Evolutionary conservation across 2,329 filamentous ascomycete species (phyloP), one percentile per base, ranked within the genome.

Genomic region (Tothia fuscella): DNA sequence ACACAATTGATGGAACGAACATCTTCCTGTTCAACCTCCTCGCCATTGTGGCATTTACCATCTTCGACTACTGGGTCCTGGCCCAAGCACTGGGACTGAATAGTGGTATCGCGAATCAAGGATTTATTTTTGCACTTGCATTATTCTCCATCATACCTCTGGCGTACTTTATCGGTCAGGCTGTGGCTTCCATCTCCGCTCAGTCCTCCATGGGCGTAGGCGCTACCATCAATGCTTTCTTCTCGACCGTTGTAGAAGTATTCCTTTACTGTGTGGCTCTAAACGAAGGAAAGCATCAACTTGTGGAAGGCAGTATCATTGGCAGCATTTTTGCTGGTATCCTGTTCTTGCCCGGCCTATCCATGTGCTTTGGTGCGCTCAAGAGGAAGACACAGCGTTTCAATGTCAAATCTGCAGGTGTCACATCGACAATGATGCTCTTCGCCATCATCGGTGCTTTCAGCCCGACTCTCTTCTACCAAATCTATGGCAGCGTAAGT

Each of bases 21-120:
- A 93, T 98, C 56, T 96, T 98, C 65, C 76, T 98, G 50, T 95
- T 98, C 68, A 98, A 98, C 59, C 74, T 98, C 44, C 85, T 96
- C 65, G 82, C 78, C 10, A 76, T 98, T 14, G 91, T 98, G n/a
- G 66, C 84, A 19, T 95, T 98, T 56, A 83, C 89, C 54, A 93
- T 98, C 48, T 76, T 93, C 49, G 91, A 98, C 66, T 96, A 89
- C 71, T 78, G 78, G 46, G 70, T 98, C 19, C 68, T 98, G 20
- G 72, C 78, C 25, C 67, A 78, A 13, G 62, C 76, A 3, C 62
- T 96, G 26, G 74, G 80, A 16, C 50, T 93, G 19, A 66, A 91
- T 20, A 77, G 71, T 47, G 76, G 78, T 58, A 62, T 95, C 50
- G 94, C 89, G 0, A 79, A 83, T 20, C 79, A 86, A 0, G 86